Conservation (phyloP, 352 stramenopile genomes). For the Pythium folliculosum region DNA sequence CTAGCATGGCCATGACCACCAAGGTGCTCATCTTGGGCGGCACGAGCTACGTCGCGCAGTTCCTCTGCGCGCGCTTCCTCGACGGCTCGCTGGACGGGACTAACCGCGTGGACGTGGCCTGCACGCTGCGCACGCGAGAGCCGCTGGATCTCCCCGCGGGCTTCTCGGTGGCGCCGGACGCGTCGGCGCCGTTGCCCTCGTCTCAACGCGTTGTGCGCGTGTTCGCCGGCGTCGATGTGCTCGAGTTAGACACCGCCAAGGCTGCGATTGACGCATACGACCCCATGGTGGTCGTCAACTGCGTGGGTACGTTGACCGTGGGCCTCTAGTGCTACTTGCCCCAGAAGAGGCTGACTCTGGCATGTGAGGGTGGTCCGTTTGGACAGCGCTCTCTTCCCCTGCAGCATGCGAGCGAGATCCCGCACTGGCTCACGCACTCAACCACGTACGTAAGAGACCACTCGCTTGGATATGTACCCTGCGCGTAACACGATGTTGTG, state of each 20-base stretch:
- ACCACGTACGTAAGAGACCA: constrained; percentile 37
- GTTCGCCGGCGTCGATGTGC: constrained; percentile 47
- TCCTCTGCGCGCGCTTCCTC: constrained; percentile 44
- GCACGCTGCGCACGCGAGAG: constrained; percentile 40
- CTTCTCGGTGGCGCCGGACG: constrained; percentile 27
- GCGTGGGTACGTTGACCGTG: constrained; percentile 38
- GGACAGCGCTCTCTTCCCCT: constrained; percentile 55
- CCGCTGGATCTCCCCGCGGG: constrained; percentile 29
- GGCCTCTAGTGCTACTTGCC: neutral
- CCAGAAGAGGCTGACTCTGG: no score
- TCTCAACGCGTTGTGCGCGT: constrained; percentile 33
- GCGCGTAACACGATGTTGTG: neutral
- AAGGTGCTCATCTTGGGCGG: constrained; percentile 60
- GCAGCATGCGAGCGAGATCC: constrained; percentile 57
- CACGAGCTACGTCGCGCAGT: constrained; percentile 71
- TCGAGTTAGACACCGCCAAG: constrained; percentile 30
- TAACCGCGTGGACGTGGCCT: constrained; percentile 31
- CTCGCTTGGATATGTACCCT: neutral
- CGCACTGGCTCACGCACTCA: constrained; percentile 36
- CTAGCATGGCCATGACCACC: constrained; percentile 11
- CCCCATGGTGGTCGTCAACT: constrained; percentile 57
- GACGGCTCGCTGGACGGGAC: neutral
- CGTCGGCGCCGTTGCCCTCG: neutral
- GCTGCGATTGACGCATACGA: constrained; percentile 41
- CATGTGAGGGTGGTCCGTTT: neutral